Base-by-base conservation (phyloP, 495 filamentous ascomycete species). In the Jackrogersella minutella region DNA sequence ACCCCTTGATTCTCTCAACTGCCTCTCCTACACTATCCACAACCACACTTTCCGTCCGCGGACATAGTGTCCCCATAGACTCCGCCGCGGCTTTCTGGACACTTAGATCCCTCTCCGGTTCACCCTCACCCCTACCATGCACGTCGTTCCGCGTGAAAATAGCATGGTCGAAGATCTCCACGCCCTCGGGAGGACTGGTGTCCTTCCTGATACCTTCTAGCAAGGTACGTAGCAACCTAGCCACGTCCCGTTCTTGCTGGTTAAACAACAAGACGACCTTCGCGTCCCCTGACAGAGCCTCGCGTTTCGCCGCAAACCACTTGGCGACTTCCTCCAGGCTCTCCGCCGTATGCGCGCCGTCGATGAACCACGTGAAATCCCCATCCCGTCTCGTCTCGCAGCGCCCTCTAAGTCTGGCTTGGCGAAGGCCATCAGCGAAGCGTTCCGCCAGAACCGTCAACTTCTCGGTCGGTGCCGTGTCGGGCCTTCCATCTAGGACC, bases 271-370 rank as follows among this genome's bases (percentile, higher is more conserved):
- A 78, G 22, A 97, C 64, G 3, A 66, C 46, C 13, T 67, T 44
- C 6, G 37, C 47, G 0, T 66, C 64, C 1, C 33, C 68, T 1
- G 56, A 57, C 67, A 78, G 53, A 68, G 74, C 44, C 55, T 70
- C 19, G 62, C 51, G 74, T 61, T 74, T 82, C 62, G 54, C 73
- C 62, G 78, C 61, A 72, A 95, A 96, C 93, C 93, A 97, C 52
- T 81, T 81, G 1, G 84, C 91, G 1, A 88, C 87, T 21, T 87
- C 79, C 21, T 83, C 79, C 51, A 97, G 85, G 68, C 91, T 95
- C 61, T 96, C 92, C 4, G 88, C 81, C 0, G 93, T 98, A 64
- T 98, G 94, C 3, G 92, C 94, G 3, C 93, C 92, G 73, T 98
- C 94, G 44, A 97, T 87, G 66, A 88, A 87, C 94, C 95, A 97